Evolutionary conservation across 306 rosid species (phyloP).

Genomic region (Cicer arietinum): DNA sequence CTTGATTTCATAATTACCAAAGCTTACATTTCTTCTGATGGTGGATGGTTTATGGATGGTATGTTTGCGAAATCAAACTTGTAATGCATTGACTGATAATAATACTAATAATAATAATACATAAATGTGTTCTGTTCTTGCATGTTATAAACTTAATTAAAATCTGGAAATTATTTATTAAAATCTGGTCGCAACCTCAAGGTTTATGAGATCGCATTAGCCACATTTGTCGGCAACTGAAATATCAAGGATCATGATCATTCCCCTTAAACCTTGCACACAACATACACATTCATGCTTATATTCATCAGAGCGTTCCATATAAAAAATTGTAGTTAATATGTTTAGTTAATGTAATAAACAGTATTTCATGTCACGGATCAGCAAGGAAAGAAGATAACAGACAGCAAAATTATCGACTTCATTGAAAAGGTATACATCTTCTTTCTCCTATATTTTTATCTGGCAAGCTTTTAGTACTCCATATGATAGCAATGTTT

Average conservation of each 20-base stretch:
- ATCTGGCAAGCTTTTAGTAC: conserved; percentile 5
- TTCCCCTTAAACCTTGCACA: not conserved
- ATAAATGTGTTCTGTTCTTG: conserved; percentile 5
- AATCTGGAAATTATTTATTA: not conserved
- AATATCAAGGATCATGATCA: not conserved
- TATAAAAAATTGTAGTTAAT: conserved; percentile 37
- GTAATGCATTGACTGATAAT: not conserved
- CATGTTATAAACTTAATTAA: conserved; percentile 15
- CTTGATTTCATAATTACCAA: conserved; percentile 77
- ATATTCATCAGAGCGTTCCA: not conserved
- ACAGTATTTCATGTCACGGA: conserved; percentile 87
- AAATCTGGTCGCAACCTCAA: not conserved
- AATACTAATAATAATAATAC: not conserved
- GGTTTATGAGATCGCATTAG: not conserved
- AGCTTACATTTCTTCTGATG: conserved; percentile 83
- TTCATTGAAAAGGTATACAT: conserved; percentile 75
- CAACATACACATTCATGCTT: not conserved
- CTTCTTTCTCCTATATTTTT: conserved; percentile 39
- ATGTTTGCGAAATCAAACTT: conserved; percentile 41
- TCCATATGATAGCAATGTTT: not conserved
- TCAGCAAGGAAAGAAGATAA: conserved; percentile 78
- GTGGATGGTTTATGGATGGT: conserved; percentile 96
- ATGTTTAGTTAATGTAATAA: conserved; percentile 38
- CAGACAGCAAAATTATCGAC: conserved; percentile 67
- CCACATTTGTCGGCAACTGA: not conserved